phyloP scores from a whole-genome alignment of 164 flowering plant genomes.

The Sedum album region DNA sequence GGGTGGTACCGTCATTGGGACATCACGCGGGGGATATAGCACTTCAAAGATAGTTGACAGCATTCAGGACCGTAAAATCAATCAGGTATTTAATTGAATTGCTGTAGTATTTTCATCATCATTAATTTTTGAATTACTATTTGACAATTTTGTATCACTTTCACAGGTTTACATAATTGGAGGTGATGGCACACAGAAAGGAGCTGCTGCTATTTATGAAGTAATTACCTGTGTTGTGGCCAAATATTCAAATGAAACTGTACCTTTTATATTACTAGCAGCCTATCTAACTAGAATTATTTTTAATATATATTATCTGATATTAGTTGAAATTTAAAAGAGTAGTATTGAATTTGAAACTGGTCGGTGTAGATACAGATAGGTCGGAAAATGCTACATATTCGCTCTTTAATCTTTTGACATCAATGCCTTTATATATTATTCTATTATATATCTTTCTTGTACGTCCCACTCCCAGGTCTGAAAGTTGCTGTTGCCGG shows the following conservation, averaged over 20 bases:
- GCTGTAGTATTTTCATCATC: too few species aligned
- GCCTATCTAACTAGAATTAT: not conserved
- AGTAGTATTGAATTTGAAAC: too few species aligned
- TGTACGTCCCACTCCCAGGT: conserved; percentile 67
- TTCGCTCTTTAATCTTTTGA: too few species aligned
- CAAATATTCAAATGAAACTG: not conserved
- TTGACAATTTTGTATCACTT: not conserved
- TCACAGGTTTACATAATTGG: conserved; percentile 75
- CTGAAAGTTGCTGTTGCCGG: conserved; percentile 71
- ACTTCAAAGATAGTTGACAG: conserved; percentile 75
- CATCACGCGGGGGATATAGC: conserved; percentile 89
- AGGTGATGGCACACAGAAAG: conserved; percentile 87
- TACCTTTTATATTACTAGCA: not conserved
- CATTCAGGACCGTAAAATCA: conserved; percentile 84
- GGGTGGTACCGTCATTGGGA: conserved; percentile 78
- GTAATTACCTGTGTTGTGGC: conserved; percentile 25
- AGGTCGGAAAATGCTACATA: too few species aligned
- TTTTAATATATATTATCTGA: not conserved
- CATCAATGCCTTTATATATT: too few species aligned
- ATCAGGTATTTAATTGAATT: conserved; percentile 40
- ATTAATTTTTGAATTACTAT: too few species aligned
- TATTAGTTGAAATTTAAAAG: not conserved
- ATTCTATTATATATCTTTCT: too few species aligned
- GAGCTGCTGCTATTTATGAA: conserved; percentile 72
- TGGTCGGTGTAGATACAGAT: too few species aligned